A percentile compares a stretch with the other conserved stretches of the same genome.
These are phyloP conservation scores for Herpotrichia juniperi DNA, from an alignment of 2,329 filamentous ascomycete genomes.

Conservation along the genomic window DNA sequence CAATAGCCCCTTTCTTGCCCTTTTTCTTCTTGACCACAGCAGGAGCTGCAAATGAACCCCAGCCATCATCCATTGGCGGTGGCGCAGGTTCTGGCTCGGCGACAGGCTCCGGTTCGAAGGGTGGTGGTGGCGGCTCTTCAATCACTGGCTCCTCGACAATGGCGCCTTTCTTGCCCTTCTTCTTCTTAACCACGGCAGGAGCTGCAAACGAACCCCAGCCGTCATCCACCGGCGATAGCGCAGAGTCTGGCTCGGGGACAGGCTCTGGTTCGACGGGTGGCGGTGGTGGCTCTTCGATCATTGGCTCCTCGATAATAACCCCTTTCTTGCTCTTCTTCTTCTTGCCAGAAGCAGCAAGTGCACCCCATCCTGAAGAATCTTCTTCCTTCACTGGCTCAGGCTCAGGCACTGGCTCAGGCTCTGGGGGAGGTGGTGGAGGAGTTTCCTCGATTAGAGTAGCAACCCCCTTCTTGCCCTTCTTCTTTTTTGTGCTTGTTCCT, in stretches of 20 bases:
- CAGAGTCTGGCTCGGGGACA: conserved; percentile 1
- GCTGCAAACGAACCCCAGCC: conserved; percentile 21
- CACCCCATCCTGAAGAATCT: conserved; percentile 35
- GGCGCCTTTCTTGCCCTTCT: no score
- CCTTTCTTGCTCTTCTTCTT: conserved; percentile 39
- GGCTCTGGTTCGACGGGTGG: conserved; percentile 20
- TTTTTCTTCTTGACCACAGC: no score
- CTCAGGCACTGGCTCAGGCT: conserved; percentile 37
- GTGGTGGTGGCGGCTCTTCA: no score
- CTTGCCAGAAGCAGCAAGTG: conserved; percentile 20
- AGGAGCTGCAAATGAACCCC: conserved; percentile 18
- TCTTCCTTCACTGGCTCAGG: conserved; percentile 38
- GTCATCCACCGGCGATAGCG: conserved; percentile 11
- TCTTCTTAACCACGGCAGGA: no score
- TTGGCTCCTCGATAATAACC: conserved; percentile 20
- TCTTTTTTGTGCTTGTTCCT: conserved; percentile 37
- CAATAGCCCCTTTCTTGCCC: no score
- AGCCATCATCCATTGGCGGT: conserved; percentile 17
- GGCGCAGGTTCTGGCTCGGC: conserved; percentile 1
- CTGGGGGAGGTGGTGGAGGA: conserved; percentile 13
- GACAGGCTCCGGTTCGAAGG: conserved; percentile 14
- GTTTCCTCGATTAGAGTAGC: conserved; percentile 22
- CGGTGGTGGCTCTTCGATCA: conserved; percentile 21
- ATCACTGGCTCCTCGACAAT: conserved; percentile 1
- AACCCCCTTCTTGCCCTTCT: conserved; percentile 42